Percentiles rank a stretch among this genome's conserved stretches.
Evolutionary conservation across 139 green algal species (phyloP).

Genomic region (Tetraselmis chui): DNA sequence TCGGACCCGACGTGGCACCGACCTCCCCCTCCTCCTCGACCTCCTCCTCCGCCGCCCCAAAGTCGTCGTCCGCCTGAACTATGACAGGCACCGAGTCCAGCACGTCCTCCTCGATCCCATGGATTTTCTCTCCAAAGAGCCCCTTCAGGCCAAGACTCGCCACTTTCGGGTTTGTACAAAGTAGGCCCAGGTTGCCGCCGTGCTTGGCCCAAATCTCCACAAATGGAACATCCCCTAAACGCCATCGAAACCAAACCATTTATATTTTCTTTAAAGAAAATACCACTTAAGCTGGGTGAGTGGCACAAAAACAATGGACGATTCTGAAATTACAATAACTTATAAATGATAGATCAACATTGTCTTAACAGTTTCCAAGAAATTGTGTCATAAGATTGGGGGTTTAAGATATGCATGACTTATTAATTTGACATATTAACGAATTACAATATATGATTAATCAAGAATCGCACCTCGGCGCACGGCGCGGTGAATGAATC

Average conservation of each 20-base stretch:
- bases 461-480: slow-evolving; percentile 14
- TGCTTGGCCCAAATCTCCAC: slow-evolving; percentile 7
- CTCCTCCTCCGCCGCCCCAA: slow-evolving; percentile 10
- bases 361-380: background rate
- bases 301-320: too few species aligned
- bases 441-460: background rate
- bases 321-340: background rate
- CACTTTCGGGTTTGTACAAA: slow-evolving; percentile 10
- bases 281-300: too few species aligned
- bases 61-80: slow-evolving; percentile 22
- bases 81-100: slow-evolving; percentile 12
- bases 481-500: slow-evolving; percentile 24
- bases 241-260: background rate
- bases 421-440: background rate
- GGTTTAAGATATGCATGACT: background rate
- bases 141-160: slow-evolving; percentile 16
- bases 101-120: slow-evolving; percentile 11
- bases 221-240: slow-evolving; percentile 1
- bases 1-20: background rate
- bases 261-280: background rate
- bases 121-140: slow-evolving; percentile 1
- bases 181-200: slow-evolving; percentile 4
- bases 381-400: background rate
- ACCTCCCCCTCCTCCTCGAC: slow-evolving; percentile 21
- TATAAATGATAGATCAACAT: background rate